Evolutionary conservation across 495 filamentous ascomycete species (phyloP), one percentile per base, ranked within the genome.

Genomic region (Penicillium pancosmium): DNA sequence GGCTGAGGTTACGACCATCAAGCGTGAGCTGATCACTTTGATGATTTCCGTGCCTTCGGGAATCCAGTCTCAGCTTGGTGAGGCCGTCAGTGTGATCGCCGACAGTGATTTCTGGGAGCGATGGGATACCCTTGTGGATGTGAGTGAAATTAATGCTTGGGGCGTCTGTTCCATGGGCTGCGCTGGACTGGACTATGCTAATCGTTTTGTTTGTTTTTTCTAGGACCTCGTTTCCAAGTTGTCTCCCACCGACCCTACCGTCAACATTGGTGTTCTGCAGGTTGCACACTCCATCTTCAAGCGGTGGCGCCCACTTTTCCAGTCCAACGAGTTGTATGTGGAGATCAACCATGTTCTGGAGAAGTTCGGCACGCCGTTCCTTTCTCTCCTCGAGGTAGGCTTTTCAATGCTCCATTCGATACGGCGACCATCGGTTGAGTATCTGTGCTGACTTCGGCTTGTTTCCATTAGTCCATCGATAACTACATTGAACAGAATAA

Each of bases 261-360:
- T 88, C 66, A 98, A 97, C 72, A 93, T 91, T 69, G 95, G 95
- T 59, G 92, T 99, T 11, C 79, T 99, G 56, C 90, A 93, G 74
- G 95, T 99, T 43, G 95, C 95, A 46, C 95, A 99, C 75, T 96
- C 93, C 5, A 97, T 99, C 64, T 99, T 98, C 81, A 91, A 88
- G 74, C 81, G 94, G 59, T 99, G 95, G 95, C 83, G 92, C 54
- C 95, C 94, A 19, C 79, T 98, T 11, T 97, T 93, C 75, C 84
- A 89, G 41, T 96, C 92, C 44, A 92, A 98, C 70, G 89, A 85
- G 9, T 83, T 99, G 10, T 98, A 91, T 74, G 88, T 82, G 7
- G 95, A 99, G 70, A 92, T 99, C 69, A 91, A 94, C 71, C 95
- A 98, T 71, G 95, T 99, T 41, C 83, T 98, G 27, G 74, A 73